Conservation (phyloP, 2,329 filamentous ascomycete genomes). For the Arthrobotrys pseudoclavata region DNA sequence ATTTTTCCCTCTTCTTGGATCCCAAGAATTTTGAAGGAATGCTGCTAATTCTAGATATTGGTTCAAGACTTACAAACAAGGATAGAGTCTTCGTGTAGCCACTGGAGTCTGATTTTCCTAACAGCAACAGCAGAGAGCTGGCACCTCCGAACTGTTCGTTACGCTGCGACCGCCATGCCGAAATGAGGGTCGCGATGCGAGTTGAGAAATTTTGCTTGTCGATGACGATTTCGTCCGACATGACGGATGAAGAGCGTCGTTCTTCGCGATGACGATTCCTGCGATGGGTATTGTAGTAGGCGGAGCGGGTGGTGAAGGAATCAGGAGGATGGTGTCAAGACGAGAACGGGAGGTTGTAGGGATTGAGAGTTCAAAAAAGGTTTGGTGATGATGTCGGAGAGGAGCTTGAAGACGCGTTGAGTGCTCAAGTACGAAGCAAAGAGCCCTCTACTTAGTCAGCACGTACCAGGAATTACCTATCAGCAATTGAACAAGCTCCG, state of each 20-base stretch:
- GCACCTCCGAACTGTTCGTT: constrained; percentile 87
- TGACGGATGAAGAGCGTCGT: constrained; percentile 63
- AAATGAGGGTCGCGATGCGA: constrained; percentile 86
- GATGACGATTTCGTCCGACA: constrained; percentile 90
- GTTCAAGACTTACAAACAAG: constrained; percentile 80
- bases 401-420: constrained; percentile 51
- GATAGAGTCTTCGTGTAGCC: constrained; percentile 95
- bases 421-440: constrained; percentile 30
- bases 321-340: constrained; percentile 6
- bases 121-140: constrained; percentile 86
- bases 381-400: constrained; percentile 37
- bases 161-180: constrained; percentile 97
- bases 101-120: constrained; percentile 91
- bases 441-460: constrained; percentile 33
- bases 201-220: constrained; percentile 94
- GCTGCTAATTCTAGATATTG: not conserved
- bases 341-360: constrained; percentile 17
- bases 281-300: constrained; percentile 3
- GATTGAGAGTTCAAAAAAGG: constrained; percentile 33
- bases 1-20: constrained; percentile 1
- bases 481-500: not conserved
- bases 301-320: not conserved
- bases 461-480: not conserved
- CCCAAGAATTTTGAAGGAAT: not conserved
- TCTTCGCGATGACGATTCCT: not conserved